Conservation (phyloP, 2,329 filamentous ascomycete genomes). For the Colletotrichum paranaense region DNA sequence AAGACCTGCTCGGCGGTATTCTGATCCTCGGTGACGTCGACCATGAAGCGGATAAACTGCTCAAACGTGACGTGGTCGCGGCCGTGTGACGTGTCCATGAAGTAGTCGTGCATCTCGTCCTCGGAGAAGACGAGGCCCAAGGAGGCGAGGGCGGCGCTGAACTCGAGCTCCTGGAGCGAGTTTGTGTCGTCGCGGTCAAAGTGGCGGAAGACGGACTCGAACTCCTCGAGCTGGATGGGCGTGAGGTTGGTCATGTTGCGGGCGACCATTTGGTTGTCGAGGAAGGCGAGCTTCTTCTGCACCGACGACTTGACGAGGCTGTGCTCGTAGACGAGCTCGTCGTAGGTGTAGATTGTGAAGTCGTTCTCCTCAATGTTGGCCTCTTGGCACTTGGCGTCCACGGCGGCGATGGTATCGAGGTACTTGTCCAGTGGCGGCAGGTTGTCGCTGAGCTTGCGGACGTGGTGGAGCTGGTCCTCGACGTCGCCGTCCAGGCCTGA, state of each 20-base stretch:
- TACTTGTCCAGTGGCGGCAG: conserved; percentile 91
- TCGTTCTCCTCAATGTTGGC: conserved; percentile 99
- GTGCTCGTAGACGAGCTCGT: conserved; percentile 94
- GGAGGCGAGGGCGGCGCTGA: conserved; percentile 94
- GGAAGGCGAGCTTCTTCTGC: conserved; percentile 94
- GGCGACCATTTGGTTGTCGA: conserved; percentile 98
- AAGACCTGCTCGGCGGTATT: conserved; percentile 99
- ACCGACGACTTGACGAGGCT: conserved; percentile 91
- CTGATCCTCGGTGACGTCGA: conserved; percentile 97
- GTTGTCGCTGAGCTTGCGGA: conserved; percentile 85
- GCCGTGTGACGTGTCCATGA: conserved; percentile 85
- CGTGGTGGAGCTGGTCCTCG: conserved; percentile 92
- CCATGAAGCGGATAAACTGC: conserved; percentile 99
- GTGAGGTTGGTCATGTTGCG: conserved; percentile 99
- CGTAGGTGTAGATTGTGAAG: conserved; percentile 99
- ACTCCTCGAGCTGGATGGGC: conserved; percentile 97
- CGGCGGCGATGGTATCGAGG: conserved; percentile 84
- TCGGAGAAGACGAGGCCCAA: conserved; percentile 96
- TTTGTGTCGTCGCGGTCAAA: conserved; percentile 96
- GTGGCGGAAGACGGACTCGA: conserved; percentile 97
- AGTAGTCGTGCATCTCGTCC: conserved; percentile 97
- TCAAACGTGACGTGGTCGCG: conserved; percentile 91
- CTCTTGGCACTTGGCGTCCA: conserved; percentile 91
- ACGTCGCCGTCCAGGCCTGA: conserved; percentile 97
- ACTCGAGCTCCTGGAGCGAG: conserved; percentile 91